These are phyloP conservation scores for Rhodofomes roseus DNA, from an alignment of 1,284 basidiomycete genomes.

Conservation along the genomic window DNA sequence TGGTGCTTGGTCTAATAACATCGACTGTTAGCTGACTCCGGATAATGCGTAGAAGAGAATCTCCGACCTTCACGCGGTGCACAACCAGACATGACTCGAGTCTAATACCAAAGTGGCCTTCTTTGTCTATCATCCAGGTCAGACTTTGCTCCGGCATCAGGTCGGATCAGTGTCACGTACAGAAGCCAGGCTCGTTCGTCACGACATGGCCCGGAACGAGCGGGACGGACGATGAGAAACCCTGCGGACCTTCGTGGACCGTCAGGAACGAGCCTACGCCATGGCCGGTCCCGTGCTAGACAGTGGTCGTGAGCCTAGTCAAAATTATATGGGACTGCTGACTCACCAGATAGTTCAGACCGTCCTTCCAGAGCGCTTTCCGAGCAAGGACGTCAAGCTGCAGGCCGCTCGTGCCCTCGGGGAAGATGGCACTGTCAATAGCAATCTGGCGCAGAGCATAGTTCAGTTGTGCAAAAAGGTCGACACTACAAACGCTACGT, in stretches of 20 bases:
- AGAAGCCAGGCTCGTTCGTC: constrained; percentile 86
- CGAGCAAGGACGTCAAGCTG: constrained; percentile 85
- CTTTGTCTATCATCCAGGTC: constrained; percentile 54
- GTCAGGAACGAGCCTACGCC: constrained; percentile 81
- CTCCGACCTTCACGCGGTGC: constrained; percentile 58
- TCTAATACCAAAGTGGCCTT: constrained; percentile 84
- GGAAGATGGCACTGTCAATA: constrained; percentile 87
- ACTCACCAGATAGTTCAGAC: constrained; percentile 75
- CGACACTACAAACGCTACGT: constrained; percentile 30
- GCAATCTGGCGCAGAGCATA: constrained; percentile 60
- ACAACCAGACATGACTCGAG: constrained; percentile 84
- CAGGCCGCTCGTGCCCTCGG: constrained; percentile 79
- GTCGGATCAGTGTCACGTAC: constrained; percentile 40
- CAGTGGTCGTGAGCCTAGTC: constrained; percentile 7
- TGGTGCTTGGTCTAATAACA: constrained; percentile 59
- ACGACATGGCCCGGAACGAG: constrained; percentile 84
- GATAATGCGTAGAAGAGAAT: neutral
- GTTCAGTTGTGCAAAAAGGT: neutral
- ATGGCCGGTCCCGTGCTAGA: constrained; percentile 80
- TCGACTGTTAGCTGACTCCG: constrained; percentile 5
- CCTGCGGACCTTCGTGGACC: constrained; percentile 75
- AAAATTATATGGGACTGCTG: constrained; percentile 7
- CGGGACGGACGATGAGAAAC: constrained; percentile 62
- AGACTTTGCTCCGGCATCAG: constrained; percentile 5
- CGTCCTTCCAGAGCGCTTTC: constrained; percentile 85